Evolutionary conservation across 805 yeast species (phyloP), one percentile per base, ranked within the genome.

Genomic region (Ogataea chonburiensis): DNA sequence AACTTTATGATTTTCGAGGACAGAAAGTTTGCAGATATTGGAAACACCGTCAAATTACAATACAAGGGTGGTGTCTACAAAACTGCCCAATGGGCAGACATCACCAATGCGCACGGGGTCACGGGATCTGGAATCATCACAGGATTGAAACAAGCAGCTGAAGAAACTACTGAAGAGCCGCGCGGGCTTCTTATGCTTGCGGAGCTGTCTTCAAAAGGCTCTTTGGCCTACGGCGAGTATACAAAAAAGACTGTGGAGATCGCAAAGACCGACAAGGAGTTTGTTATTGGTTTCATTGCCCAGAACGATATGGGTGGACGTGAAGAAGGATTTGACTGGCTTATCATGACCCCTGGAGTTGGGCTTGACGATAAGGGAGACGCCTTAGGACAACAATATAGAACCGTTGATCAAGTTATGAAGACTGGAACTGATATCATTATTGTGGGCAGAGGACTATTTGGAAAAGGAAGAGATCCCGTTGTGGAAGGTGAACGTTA

Each of bases 291-390:
- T 0, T 93, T 91, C 61, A 93, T 93, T 64, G 97, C 98, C 0
- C 97, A 88, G 60, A 75, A 76, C 55, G 80, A 81, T 40, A 85
- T 89, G 86, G 88, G 88, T 18, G 89, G 88, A 11, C 71, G 73
- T 28, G 81, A 74, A 3, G 93, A 81, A 52, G 93, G 91, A 1
- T 89, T 84, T 53, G 98, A 93, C 64, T 93, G 97, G 96, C 64
- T 93, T 25, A 77, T 89, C 40, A 81, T 93, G 93, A 91, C 98
- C 1, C 99, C 99, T 0, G 99, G 99, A 44, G 98, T 93, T 24
- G 98, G 98, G 3, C 72, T 93, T 34, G 98, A 91, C 57, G 98
- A 91, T 57, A 93, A 83, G 60, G 97, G 98, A 11, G 99, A 93
- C 59, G 77, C 81, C 1, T 71, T 93, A 43, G 99, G 99, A 16